Evolutionary conservation across 1,139 yeast species (phyloP).

Genomic region (Wickerhamiella infanticola): DNA sequence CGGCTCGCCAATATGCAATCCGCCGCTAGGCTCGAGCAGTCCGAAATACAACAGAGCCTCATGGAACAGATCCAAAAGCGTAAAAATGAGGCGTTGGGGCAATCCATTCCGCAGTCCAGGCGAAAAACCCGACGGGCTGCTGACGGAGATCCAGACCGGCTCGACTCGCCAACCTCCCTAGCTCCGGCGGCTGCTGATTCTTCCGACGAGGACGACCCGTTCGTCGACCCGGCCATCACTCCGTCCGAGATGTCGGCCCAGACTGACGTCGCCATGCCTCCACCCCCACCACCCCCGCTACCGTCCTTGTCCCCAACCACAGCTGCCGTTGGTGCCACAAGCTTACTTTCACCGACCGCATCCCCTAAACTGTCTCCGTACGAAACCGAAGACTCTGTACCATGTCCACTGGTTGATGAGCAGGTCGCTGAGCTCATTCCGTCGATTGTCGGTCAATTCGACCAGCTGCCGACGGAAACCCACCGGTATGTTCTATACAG

Average conservation of each 20-base stretch:
- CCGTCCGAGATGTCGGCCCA: neutral
- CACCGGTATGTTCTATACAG: conserved; percentile 34
- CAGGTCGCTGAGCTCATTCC: conserved; percentile 3
- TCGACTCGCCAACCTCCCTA: too few species aligned
- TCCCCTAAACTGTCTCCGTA: conserved; percentile 5
- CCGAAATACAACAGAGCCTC: too few species aligned
- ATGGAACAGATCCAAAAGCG: too few species aligned
- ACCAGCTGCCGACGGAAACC: conserved; percentile 22
- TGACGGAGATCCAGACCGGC: too few species aligned
- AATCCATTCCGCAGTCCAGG: too few species aligned
- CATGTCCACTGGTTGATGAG: neutral
- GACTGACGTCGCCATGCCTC: neutral
- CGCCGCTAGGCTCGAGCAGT: too few species aligned
- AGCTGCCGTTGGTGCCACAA: neutral
- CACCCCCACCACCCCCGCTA: neutral
- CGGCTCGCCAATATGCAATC: too few species aligned
- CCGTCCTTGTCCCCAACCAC: neutral
- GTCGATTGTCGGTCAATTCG: conserved; percentile 20
- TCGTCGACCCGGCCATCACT: neutral
- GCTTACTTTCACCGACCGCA: conserved; percentile 13
- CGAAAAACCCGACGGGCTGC: too few species aligned
- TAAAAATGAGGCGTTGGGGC: too few species aligned
- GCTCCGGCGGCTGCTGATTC: too few species aligned
- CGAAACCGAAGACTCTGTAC: conserved; percentile 1
- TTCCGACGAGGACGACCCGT: too few species aligned